Evolutionary conservation across 164 flowering plant genomes (phyloP), one percentile per base, ranked within the genome.

Genomic region (Platanus orientalis): DNA sequence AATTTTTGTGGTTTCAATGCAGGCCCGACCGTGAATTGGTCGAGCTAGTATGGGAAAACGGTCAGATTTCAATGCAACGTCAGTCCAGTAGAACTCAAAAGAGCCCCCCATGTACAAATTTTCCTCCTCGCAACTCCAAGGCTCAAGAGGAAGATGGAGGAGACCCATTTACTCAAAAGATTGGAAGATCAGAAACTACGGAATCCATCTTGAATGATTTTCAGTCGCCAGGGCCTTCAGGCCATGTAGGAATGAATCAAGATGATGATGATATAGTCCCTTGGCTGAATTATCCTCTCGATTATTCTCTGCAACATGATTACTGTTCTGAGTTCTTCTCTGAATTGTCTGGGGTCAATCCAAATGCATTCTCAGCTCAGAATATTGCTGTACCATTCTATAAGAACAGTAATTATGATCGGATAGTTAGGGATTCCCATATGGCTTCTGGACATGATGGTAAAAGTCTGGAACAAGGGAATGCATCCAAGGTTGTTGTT

Each of bases 41-140:
- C 24, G 96, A 92, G 83, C 85, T 90, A 14, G 85, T 87, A 19
- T 93, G 97, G 91, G 86, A 88, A 67, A 86, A 84, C 69, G 97
- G 97, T 62, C 94, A 87, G 79, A 66, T 88, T 73, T 28, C 73
- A 73, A 79, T 76, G 85, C 94, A 89, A 69, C 83, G 85, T 24
- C 93, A 86, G 67, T 76, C 88, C 28, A 78, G 72, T 75, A 83
- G 75, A 74, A 55, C 72, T 60, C 78, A 71, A 57, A 88, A 78
- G 71, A 66, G 12, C 53, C 60, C 81, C 20, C 24, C 67, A n/a
- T 28, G 30, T 55, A 60, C 62, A 44, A 54, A 57, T 73, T 73
- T 69, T 17, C 57, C 79, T 61, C 58, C 68, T n/a, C n/a, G n/a
- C n/a, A n/a, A 36, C 48, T 53, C 70, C 3, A 75, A 66, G 60